These are phyloP conservation scores for Phytopythium vexans DNA, from an alignment of 352 stramenopile species.

Conservation along the genomic window DNA sequence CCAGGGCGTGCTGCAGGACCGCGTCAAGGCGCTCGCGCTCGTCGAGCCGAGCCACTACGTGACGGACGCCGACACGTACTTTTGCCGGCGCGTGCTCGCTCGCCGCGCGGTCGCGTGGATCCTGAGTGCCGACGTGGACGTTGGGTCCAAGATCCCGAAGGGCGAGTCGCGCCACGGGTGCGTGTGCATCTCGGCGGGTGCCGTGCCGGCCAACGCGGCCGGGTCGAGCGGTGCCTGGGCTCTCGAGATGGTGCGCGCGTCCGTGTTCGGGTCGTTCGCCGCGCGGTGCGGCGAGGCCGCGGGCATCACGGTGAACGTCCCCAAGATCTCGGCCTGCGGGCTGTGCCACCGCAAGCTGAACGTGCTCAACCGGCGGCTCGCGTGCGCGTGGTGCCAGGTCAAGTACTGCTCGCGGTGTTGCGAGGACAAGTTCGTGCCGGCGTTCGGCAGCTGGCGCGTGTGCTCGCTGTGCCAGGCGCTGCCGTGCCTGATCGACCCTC, in stretches of 20 bases:
- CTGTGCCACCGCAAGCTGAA: conserved; percentile 82
- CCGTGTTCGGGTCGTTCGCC: conserved; percentile 79
- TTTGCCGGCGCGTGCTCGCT: conserved; percentile 63
- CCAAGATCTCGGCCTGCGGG: conserved; percentile 65
- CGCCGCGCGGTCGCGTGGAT: conserved; percentile 73
- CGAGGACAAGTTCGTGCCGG: conserved; percentile 81
- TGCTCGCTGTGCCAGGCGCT: conserved; percentile 77
- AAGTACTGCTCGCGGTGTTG: conserved; percentile 85
- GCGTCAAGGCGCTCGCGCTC: conserved; percentile 73
- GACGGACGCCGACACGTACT: conserved; percentile 70
- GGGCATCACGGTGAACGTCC: conserved; percentile 73
- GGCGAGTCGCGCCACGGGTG: conserved; percentile 71
- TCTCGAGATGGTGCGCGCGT: conserved; percentile 82
- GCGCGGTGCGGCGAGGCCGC: conserved; percentile 62
- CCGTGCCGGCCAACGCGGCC: conserved; percentile 61
- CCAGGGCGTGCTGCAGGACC: conserved; percentile 75
- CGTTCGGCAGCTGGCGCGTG: conserved; percentile 74
- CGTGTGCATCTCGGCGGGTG: conserved; percentile 72
- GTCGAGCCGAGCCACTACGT: conserved; percentile 85
- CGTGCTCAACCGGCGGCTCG: conserved; percentile 73
- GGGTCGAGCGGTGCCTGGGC: conserved; percentile 76
- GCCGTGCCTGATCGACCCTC: conserved; percentile 77
- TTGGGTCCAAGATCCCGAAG: conserved; percentile 70
- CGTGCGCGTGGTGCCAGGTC: conserved; percentile 83
- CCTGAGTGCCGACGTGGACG: conserved; percentile 66